Conservation (phyloP, 148 eudicot genomes). For the Cornus kousa region DNA sequence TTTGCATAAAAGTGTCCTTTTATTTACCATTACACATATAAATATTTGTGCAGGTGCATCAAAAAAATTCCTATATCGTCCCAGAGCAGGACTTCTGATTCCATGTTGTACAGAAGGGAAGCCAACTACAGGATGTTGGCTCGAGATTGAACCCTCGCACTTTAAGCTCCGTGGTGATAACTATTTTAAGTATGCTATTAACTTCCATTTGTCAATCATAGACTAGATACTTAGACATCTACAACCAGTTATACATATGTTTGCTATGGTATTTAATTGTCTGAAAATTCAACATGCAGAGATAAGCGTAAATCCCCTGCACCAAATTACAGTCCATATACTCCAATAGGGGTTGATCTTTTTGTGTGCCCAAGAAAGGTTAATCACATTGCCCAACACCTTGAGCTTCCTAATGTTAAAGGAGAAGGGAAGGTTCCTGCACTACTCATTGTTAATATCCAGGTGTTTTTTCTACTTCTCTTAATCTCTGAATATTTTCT, state of each 20-base stretch:
- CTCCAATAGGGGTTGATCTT: conserved; percentile 74
- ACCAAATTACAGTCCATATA: conserved; percentile 51
- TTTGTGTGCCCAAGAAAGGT: conserved; percentile 61
- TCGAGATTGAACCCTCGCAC: conserved; percentile 57
- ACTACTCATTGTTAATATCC: conserved; percentile 76
- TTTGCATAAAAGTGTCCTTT: background rate
- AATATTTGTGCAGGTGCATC: conserved; percentile 42
- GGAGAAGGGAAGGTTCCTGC: conserved; percentile 45
- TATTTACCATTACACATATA: background rate
- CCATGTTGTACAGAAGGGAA: conserved; percentile 59
- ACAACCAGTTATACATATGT: background rate
- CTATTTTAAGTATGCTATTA: conserved; percentile 55
- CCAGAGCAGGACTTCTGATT: conserved; percentile 66
- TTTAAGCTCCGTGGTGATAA: conserved; percentile 65
- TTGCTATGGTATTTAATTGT: background rate
- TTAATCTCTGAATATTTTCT: background rate
- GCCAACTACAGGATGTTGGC: conserved; percentile 58
- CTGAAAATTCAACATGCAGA: conserved; percentile 32
- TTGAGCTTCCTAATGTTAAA: conserved; percentile 64
- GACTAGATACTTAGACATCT: background rate
- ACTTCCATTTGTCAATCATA: conserved; percentile 2
- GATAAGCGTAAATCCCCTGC: conserved; percentile 75
- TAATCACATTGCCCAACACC: conserved; percentile 79
- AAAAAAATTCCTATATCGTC: conserved; percentile 50
- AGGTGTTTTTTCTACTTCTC: conserved; percentile 36